A percentile compares a stretch with the other conserved stretches of the same genome.
phyloP scores from a whole-genome alignment of 2,329 filamentous ascomycete genomes.

The Arthrobotrys iridis region DNA sequence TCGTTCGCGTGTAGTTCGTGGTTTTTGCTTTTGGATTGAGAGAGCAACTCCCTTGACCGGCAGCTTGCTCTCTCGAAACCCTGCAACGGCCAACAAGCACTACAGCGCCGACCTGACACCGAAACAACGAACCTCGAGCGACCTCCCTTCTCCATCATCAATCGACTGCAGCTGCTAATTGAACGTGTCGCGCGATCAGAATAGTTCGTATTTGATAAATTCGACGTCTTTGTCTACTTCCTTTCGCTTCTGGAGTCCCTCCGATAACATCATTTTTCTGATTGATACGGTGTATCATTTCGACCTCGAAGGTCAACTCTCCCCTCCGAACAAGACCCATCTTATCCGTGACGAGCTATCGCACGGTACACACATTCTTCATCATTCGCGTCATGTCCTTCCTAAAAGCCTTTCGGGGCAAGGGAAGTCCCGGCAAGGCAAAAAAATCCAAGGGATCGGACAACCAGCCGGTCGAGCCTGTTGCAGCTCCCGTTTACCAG shows the following conservation, averaged over 20 bases:
- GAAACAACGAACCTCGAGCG: background rate
- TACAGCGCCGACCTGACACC: background rate
- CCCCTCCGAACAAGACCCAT: background rate
- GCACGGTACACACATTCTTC: slow-evolving; percentile 19
- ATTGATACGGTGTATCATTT: slow-evolving; percentile 20
- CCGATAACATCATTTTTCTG: background rate
- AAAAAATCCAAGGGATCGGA: slow-evolving; percentile 73
- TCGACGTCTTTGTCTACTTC: slow-evolving; percentile 19
- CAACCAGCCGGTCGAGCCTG: slow-evolving; percentile 64
- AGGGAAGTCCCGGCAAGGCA: slow-evolving; percentile 56
- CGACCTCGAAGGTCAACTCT: slow-evolving; percentile 44
- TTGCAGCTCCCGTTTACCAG: slow-evolving; percentile 81
- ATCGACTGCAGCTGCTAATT: slow-evolving; percentile 15
- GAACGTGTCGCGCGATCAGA: slow-evolving; percentile 31
- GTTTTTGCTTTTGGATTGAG: slow-evolving; percentile 44
- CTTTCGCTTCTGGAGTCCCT: slow-evolving; percentile 9
- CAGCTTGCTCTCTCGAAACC: slow-evolving; percentile 23
- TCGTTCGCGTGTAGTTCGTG: slow-evolving; percentile 37
- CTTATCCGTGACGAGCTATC: slow-evolving; percentile 2
- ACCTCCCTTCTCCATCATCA: background rate
- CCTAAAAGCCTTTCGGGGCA: slow-evolving; percentile 50
- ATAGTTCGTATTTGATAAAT: slow-evolving; percentile 18
- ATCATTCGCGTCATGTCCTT: slow-evolving; percentile 41
- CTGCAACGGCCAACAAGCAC: slow-evolving; percentile 24
- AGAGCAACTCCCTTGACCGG: slow-evolving; percentile 11